These are phyloP conservation scores for Escovopsis weberi DNA, from an alignment of 2,329 filamentous ascomycete genomes.

Conservation along the genomic window DNA sequence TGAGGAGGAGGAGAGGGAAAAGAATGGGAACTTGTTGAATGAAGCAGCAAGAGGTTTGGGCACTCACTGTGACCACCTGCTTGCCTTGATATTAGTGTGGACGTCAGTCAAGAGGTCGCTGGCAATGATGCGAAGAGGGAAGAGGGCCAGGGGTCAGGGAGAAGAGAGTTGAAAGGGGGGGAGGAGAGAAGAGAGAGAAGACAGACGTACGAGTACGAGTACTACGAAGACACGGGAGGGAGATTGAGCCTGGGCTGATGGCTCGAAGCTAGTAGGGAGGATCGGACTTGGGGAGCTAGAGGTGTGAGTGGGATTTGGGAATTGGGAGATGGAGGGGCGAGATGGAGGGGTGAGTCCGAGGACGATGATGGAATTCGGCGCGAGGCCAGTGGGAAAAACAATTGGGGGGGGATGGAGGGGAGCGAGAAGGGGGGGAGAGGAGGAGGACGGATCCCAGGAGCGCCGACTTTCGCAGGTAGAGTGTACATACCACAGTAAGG, in stretches of 20 bases:
- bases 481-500: conserved; percentile 5
- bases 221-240: conserved; percentile 3
- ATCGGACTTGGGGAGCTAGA: neutral
- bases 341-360: conserved; percentile 2
- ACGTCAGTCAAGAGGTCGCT: neutral
- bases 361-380: neutral
- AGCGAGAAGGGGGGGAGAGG: conserved; percentile 1
- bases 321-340: conserved; percentile 2
- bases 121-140: neutral
- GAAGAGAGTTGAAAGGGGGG: neutral
- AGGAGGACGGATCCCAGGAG: conserved; percentile 15
- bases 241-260: conserved; percentile 1
- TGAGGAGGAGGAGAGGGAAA: conserved; percentile 3
- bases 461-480: conserved; percentile 2
- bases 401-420: conserved; percentile 3
- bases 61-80: too few species aligned
- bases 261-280: neutral
- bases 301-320: neutral
- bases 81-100: too few species aligned
- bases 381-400: conserved; percentile 2
- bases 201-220: neutral
- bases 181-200: conserved; percentile 1
- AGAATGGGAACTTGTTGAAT: too few species aligned
- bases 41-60: neutral
- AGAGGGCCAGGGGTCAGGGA: conserved; percentile 1